These are phyloP conservation scores for Tulasnella sp. DNA, from an alignment of 768 basidiomycete genomes.

Conservation along the genomic window DNA sequence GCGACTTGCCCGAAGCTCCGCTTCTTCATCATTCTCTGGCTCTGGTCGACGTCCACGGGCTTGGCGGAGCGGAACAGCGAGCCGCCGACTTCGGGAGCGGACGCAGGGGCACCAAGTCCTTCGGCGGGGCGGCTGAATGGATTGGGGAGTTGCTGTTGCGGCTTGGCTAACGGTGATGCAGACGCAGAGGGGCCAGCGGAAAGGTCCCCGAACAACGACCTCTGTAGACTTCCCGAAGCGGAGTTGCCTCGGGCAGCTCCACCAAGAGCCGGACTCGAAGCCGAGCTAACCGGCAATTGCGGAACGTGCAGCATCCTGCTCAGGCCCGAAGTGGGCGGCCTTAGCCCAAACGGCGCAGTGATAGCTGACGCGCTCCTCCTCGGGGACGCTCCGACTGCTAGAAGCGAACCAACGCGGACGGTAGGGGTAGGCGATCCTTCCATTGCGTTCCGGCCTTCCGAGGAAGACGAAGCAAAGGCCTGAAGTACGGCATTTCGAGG, in stretches of 20 bases:
- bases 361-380: background rate
- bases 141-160: conserved; percentile 1
- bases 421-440: background rate
- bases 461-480: conserved; percentile 24
- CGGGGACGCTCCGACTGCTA: background rate
- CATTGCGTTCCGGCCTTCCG: background rate
- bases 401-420: background rate
- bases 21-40: conserved; percentile 1
- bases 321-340: background rate
- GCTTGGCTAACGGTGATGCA: background rate
- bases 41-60: background rate
- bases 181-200: background rate
- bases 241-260: background rate
- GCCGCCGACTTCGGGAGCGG: background rate
- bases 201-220: background rate
- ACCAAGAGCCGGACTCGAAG: background rate
- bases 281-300: background rate
- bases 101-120: background rate
- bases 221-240: background rate
- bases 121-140: conserved; percentile 1
- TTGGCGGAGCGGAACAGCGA: background rate
- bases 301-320: background rate
- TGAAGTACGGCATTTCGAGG: conserved; percentile 26
- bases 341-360: background rate
- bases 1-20: conserved; percentile 20